phyloP scores from a whole-genome alignment of 345 rosid genomes.

The Fremontodendron californicum region DNA sequence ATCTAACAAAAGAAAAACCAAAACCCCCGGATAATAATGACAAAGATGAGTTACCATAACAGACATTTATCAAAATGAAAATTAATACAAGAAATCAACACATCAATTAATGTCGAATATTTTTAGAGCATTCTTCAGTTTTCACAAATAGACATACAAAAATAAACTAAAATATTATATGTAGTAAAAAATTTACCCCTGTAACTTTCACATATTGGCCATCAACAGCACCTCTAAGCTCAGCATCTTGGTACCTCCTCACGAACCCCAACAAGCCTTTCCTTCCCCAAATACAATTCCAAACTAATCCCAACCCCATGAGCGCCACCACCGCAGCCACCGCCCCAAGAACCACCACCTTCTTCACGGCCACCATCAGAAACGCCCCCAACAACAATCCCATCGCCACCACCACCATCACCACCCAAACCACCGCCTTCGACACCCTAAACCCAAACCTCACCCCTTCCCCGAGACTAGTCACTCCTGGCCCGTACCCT shows the following conservation, averaged over 20 bases:
- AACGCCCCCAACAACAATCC: slow-evolving; percentile 64
- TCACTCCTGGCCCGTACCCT: slow-evolving; percentile 73
- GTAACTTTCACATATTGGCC: slow-evolving; percentile 92
- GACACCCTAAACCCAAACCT: slow-evolving; percentile 79
- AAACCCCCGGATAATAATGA: background rate
- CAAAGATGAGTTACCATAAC: background rate
- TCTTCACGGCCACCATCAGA: slow-evolving; percentile 71
- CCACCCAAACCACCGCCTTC: slow-evolving; percentile 66
- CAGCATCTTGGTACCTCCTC: slow-evolving; percentile 65
- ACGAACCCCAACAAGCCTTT: slow-evolving; percentile 65
- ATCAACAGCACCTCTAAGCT: slow-evolving; percentile 87
- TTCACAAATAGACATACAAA: background rate
- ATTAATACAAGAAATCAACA: background rate
- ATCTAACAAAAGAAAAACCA: background rate
- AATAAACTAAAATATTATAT: background rate
- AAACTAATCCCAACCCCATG: slow-evolving; percentile 42
- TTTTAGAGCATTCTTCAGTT: background rate
- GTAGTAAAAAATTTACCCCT: slow-evolving; percentile 49
- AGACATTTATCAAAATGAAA: background rate
- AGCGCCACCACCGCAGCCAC: slow-evolving; percentile 57
- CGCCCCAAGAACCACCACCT: slow-evolving; percentile 60
- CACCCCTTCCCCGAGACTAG: slow-evolving; percentile 56
- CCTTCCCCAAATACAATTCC: slow-evolving; percentile 77
- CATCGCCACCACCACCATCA: slow-evolving; percentile 53
- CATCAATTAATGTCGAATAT: no score